Percentiles rank a stretch among this genome's conserved stretches.
Conservation (phyloP, 1,284 basidiomycete species). For the Caloboletus firmus region DNA sequence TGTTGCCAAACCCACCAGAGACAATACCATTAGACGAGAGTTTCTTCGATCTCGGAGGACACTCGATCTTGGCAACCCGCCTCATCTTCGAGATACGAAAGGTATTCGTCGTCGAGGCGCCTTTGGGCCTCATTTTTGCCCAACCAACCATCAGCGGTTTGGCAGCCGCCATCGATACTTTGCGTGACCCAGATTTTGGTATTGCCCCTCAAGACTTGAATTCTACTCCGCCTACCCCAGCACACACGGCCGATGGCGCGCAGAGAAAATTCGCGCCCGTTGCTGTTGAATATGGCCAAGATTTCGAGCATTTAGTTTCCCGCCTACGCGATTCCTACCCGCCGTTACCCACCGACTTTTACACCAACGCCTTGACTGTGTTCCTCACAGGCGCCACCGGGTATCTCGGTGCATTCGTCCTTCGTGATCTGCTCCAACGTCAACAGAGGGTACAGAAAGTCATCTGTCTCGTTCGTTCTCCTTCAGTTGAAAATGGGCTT, state of each 20-base stretch:
- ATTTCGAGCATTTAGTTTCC: constrained; percentile 67
- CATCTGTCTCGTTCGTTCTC: constrained; percentile 86
- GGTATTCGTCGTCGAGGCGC: constrained; percentile 87
- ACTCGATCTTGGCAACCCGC: constrained; percentile 96
- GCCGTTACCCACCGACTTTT: constrained; percentile 53
- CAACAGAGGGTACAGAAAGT: constrained; percentile 76
- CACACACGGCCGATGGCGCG: constrained; percentile 19
- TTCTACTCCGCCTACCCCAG: constrained; percentile 19
- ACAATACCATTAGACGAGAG: constrained; percentile 88
- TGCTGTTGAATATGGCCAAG: constrained; percentile 72
- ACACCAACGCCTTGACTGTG: constrained; percentile 63
- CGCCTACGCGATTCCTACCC: constrained; percentile 64
- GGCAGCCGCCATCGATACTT: constrained; percentile 74
- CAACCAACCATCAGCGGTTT: constrained; percentile 86
- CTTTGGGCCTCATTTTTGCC: constrained; percentile 92
- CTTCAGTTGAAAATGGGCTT: constrained; percentile 63
- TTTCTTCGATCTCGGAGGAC: constrained; percentile 98
- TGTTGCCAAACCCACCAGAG: constrained; percentile 81
- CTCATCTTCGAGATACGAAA: constrained; percentile 98
- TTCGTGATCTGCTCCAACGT: constrained; percentile 76
- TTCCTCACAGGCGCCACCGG: constrained; percentile 98
- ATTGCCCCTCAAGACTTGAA: constrained; percentile 49
- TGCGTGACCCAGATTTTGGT: constrained; percentile 82
- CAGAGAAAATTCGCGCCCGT: constrained; percentile 22
- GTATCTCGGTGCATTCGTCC: constrained; percentile 93